phyloP scores from a whole-genome alignment of 2,329 filamentous ascomycete genomes.

The Penicillium sp. region DNA sequence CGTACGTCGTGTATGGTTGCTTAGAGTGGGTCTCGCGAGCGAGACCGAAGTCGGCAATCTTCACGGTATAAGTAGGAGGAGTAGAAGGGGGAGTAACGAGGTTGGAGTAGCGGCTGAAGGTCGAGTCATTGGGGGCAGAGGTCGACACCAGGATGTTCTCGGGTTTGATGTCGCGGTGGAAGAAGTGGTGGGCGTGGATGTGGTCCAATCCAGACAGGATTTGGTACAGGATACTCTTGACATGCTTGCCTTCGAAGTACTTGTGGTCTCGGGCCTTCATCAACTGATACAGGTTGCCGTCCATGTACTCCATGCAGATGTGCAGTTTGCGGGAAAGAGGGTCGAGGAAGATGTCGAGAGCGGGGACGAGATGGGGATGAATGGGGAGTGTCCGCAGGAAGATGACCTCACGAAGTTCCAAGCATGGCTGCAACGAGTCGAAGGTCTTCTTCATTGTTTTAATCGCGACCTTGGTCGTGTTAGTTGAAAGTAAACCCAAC shows the following conservation, averaged over 20 bases:
- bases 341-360: constrained; percentile 96
- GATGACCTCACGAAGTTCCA: constrained; percentile 94
- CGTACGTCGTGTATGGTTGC: constrained; percentile 94
- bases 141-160: constrained; percentile 98
- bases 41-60: constrained; percentile 96
- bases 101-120: constrained; percentile 89
- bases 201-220: constrained; percentile 95
- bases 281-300: constrained; percentile 95
- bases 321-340: constrained; percentile 94
- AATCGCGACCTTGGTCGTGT: constrained; percentile 74
- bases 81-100: constrained; percentile 93
- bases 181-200: constrained; percentile 95
- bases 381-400: constrained; percentile 85
- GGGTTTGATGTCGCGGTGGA: constrained; percentile 98
- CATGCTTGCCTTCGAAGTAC: constrained; percentile 79
- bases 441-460: constrained; percentile 99
- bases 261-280: constrained; percentile 99
- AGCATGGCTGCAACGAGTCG: constrained; percentile 82
- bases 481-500: constrained; percentile 7
- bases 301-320: constrained; percentile 99
- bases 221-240: constrained; percentile 97
- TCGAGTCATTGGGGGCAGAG: constrained; percentile 79
- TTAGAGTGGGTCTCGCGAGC: constrained; percentile 97
- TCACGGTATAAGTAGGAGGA: constrained; percentile 89
- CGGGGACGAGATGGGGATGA: constrained; percentile 92